Percentiles rank a stretch among this genome's conserved stretches.
phyloP scores from a whole-genome alignment of 768 basidiomycete genomes.

The Lyophyllum shimeji region DNA sequence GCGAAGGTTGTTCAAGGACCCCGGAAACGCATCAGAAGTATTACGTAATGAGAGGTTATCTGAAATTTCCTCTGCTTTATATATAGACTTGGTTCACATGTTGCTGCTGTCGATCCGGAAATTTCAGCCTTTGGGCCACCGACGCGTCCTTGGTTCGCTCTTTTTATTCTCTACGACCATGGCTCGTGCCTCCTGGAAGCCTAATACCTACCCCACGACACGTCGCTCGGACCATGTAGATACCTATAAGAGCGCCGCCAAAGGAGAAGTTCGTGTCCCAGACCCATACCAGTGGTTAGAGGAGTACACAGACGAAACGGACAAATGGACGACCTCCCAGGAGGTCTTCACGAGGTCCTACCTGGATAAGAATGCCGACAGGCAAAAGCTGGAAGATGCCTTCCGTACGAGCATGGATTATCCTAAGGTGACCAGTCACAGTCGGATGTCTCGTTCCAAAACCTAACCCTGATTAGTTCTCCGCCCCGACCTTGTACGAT shows the following conservation, averaged over 20 bases:
- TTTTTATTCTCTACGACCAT: constrained; percentile 28
- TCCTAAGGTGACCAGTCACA: constrained; percentile 33
- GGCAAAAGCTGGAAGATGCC: constrained; percentile 53
- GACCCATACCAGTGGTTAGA: constrained; percentile 83
- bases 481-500: constrained; percentile 55
- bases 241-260: constrained; percentile 61
- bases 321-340: constrained; percentile 63
- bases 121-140: constrained; percentile 7
- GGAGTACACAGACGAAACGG: constrained; percentile 58
- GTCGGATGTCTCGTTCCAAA: not conserved
- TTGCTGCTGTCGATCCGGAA: constrained; percentile 17
- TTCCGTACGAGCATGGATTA: constrained; percentile 49
- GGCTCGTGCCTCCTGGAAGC: constrained; percentile 48
- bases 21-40: constrained; percentile 7
- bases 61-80: constrained; percentile 13
- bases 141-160: constrained; percentile 26
- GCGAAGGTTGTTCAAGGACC: constrained; percentile 7
- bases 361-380: constrained; percentile 63
- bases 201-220: constrained; percentile 61
- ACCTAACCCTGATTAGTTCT: constrained; percentile 45
- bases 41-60: constrained; percentile 2
- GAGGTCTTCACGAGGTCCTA: constrained; percentile 56
- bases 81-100: constrained; percentile 22
- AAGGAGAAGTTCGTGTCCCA: constrained; percentile 60
- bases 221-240: constrained; percentile 69